Percentiles rank a stretch among this genome's conserved stretches.
phyloP scores from a whole-genome alignment of 352 stramenopile genomes.

The Pythium utonaiense region DNA sequence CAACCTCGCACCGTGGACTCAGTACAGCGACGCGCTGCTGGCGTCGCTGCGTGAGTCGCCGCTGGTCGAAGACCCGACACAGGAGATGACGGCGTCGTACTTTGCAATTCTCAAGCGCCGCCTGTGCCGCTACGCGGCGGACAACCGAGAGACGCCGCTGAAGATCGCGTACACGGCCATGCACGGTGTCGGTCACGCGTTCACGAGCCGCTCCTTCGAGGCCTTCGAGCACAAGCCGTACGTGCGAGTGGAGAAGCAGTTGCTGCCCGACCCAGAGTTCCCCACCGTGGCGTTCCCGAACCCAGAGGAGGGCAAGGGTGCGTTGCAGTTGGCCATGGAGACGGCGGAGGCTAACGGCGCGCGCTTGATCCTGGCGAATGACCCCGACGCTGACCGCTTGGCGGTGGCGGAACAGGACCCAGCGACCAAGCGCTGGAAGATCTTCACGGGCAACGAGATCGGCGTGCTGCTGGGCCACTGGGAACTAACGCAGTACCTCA shows the following conservation, averaged over 20 bases:
- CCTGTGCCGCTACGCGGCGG: conserved; percentile 63
- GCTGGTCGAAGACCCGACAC: conserved; percentile 63
- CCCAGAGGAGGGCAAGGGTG: conserved; percentile 97
- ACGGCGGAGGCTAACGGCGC: conserved; percentile 71
- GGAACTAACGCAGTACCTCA: conserved; percentile 74
- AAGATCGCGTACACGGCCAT: conserved; percentile 97
- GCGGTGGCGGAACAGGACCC: conserved; percentile 91
- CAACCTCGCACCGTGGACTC: conserved; percentile 88
- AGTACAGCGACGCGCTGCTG: conserved; percentile 52
- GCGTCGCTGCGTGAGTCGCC: conserved; percentile 31
- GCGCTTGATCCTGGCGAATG: conserved; percentile 95
- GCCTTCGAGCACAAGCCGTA: conserved; percentile 89
- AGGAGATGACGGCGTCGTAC: conserved; percentile 71
- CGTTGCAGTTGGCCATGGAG: conserved; percentile 91
- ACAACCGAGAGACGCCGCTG: conserved; percentile 53
- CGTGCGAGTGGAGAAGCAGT: conserved; percentile 82
- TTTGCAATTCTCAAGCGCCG: conserved; percentile 46
- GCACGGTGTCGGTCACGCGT: conserved; percentile 96
- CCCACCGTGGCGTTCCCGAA: conserved; percentile 97
- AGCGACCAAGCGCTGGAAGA: conserved; percentile 84
- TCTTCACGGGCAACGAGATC: conserved; percentile 99
- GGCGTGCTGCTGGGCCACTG: conserved; percentile 94
- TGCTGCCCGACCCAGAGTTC: conserved; percentile 94
- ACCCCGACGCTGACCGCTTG: conserved; percentile 97
- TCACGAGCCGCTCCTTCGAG: conserved; percentile 89